A percentile compares a stretch with the other conserved stretches of the same genome.
These are phyloP conservation scores for Russula abietina DNA, from an alignment of 768 basidiomycete genomes.

Conservation along the genomic window DNA sequence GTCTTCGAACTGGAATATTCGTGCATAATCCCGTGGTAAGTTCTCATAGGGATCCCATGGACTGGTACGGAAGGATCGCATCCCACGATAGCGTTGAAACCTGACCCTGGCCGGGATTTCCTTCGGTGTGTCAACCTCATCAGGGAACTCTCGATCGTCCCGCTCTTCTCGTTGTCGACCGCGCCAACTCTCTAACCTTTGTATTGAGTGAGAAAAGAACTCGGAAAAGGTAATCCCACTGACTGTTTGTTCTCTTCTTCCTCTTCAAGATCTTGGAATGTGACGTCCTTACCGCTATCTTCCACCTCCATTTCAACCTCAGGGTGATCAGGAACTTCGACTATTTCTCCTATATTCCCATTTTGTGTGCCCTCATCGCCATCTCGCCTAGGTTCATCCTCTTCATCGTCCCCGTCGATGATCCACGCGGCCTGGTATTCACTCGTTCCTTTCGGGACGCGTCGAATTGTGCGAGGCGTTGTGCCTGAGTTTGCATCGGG, in stretches of 20 bases:
- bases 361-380: constrained; percentile 37
- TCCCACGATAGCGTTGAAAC: constrained; percentile 87
- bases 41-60: constrained; percentile 99
- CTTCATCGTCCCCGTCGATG: constrained; percentile 63
- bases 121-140: constrained; percentile 92
- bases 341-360: constrained; percentile 48
- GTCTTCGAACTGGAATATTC: constrained; percentile 96
- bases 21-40: constrained; percentile 86
- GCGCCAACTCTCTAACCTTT: constrained; percentile 64
- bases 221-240: constrained; percentile 31
- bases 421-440: constrained; percentile 98
- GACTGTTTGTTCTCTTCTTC: constrained; percentile 88
- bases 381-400: constrained; percentile 31
- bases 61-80: constrained; percentile 89
- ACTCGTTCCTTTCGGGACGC: constrained; percentile 91
- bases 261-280: constrained; percentile 70
- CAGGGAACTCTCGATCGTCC: constrained; percentile 84
- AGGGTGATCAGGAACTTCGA: constrained; percentile 46
- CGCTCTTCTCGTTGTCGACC: constrained; percentile 68
- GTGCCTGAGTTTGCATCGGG: constrained; percentile 67
- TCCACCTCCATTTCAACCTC: constrained; percentile 48
- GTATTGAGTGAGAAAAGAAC: constrained; percentile 11
- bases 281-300: constrained; percentile 43
- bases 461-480: constrained; percentile 73
- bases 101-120: constrained; percentile 72